A percentile compares a stretch with the other conserved stretches of the same genome.
Conservation (phyloP, 805 yeast genomes). For the Yamadazyma endophytica region DNA sequence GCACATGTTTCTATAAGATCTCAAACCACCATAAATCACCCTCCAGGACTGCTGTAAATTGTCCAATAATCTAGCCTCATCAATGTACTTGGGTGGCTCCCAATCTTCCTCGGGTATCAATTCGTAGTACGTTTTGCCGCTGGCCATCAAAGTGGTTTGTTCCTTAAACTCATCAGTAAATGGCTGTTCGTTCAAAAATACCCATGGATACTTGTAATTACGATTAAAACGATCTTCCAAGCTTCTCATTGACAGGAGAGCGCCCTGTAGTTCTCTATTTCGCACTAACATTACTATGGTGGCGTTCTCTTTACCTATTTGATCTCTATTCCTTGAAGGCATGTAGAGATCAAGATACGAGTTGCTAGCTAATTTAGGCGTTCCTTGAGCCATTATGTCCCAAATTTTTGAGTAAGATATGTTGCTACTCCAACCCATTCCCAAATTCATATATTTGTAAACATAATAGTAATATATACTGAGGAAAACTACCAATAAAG, state of each 20-base stretch:
- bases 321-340: slow-evolving; percentile 27
- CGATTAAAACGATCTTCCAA: slow-evolving; percentile 41
- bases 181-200: slow-evolving; percentile 41
- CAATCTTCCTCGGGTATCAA: slow-evolving; percentile 37
- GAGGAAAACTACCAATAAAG: slow-evolving; percentile 6
- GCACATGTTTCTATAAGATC: slow-evolving; percentile 62
- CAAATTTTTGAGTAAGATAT: too few species aligned
- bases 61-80: slow-evolving; percentile 22
- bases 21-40: slow-evolving; percentile 44
- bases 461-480: slow-evolving; percentile 9
- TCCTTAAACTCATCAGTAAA: slow-evolving; percentile 38
- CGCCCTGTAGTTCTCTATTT: slow-evolving; percentile 73
- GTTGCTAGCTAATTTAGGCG: slow-evolving; percentile 25
- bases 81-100: slow-evolving; percentile 36
- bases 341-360: slow-evolving; percentile 18
- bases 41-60: slow-evolving; percentile 17
- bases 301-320: slow-evolving; percentile 68
- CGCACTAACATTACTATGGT: slow-evolving; percentile 84
- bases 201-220: slow-evolving; percentile 41
- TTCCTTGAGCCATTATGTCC: slow-evolving; percentile 1
- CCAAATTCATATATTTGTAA: not conserved
- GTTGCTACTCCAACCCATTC: too few species aligned
- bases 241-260: slow-evolving; percentile 45
- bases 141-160: slow-evolving; percentile 41
- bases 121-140: slow-evolving; percentile 38